Evolutionary conservation across 768 basidiomycete species (phyloP).

Genomic region (Austroboletus festivus): DNA sequence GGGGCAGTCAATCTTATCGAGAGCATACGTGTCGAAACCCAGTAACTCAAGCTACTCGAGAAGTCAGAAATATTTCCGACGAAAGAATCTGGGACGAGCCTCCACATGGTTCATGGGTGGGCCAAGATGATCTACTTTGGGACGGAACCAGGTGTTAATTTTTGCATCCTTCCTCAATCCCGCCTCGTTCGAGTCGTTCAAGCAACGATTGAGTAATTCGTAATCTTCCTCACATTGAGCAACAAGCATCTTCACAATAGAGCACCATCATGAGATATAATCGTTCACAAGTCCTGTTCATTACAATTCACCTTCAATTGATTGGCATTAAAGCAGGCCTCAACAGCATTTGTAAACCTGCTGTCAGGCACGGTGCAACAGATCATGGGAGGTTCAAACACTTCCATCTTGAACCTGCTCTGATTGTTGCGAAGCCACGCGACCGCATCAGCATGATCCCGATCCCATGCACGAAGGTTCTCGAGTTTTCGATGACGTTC

Average conservation of each 20-base stretch:
- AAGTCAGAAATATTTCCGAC: background rate
- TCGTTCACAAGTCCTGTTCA: background rate
- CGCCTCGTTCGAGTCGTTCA: slow-evolving; percentile 60
- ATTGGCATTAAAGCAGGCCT: slow-evolving; percentile 58
- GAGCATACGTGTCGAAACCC: slow-evolving; percentile 80
- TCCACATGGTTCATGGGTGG: slow-evolving; percentile 62
- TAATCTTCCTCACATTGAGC: slow-evolving; percentile 83
- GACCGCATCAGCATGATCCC: slow-evolving; percentile 60
- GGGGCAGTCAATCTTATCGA: slow-evolving; percentile 79
- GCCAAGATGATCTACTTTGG: slow-evolving; percentile 34
- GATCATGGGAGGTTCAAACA: slow-evolving; percentile 85
- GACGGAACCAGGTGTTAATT: slow-evolving; percentile 69
- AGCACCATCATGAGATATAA: background rate
- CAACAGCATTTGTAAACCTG: slow-evolving; percentile 63
- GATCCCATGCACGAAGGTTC: slow-evolving; percentile 50
- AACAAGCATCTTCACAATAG: slow-evolving; percentile 67
- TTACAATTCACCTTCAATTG: slow-evolving; percentile 57
- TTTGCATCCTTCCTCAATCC: slow-evolving; percentile 47
- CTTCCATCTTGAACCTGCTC: slow-evolving; percentile 67
- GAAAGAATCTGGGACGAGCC: slow-evolving; percentile 36
- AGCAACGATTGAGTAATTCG: slow-evolving; percentile 57
- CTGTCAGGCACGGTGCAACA: slow-evolving; percentile 65
- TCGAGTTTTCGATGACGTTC: slow-evolving; percentile 58
- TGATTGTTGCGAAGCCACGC: slow-evolving; percentile 70
- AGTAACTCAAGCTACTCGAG: slow-evolving; percentile 48